phyloP scores from a whole-genome alignment of 2,329 filamentous ascomycete species.

The Hirsutella thompsonii region DNA sequence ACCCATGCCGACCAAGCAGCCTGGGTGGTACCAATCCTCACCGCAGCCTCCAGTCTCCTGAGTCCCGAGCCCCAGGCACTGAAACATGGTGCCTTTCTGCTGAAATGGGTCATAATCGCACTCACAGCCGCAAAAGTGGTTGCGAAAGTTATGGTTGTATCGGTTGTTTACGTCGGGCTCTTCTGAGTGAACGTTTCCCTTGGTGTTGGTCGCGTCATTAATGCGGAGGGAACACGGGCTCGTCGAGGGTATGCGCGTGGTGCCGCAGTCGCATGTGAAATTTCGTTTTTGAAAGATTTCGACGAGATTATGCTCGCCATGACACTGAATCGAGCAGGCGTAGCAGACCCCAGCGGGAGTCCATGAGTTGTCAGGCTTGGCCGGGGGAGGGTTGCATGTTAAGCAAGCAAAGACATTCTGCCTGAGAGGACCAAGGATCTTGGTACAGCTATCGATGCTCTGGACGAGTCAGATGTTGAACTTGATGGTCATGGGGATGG shows the following conservation, averaged over 20 bases:
- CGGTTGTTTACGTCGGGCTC: conserved; percentile 59
- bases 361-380: conserved; percentile 37
- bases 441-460: conserved; percentile 91
- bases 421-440: conserved; percentile 73
- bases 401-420: conserved; percentile 87
- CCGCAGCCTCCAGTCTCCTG: conserved; percentile 78
- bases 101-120: conserved; percentile 79
- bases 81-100: conserved; percentile 97
- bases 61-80: conserved; percentile 77
- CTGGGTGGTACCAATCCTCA: conserved; percentile 96
- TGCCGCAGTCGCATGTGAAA: conserved; percentile 94
- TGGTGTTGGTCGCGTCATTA: conserved; percentile 59
- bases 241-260: conserved; percentile 57
- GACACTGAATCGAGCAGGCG: conserved; percentile 90
- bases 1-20: conserved; percentile 73
- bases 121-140: conserved; percentile 80
- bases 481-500: background rate
- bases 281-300: conserved; percentile 94
- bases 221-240: conserved; percentile 66
- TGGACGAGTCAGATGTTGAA: conserved; percentile 21
- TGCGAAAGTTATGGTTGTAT: conserved; percentile 94
- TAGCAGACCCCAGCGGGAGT: conserved; percentile 78
- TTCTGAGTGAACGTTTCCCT: conserved; percentile 67
- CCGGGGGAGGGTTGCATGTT: conserved; percentile 77
- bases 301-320: conserved; percentile 87